Conservation (phyloP, 2,329 filamentous ascomycete genomes). For the Sporothrix phasma region DNA sequence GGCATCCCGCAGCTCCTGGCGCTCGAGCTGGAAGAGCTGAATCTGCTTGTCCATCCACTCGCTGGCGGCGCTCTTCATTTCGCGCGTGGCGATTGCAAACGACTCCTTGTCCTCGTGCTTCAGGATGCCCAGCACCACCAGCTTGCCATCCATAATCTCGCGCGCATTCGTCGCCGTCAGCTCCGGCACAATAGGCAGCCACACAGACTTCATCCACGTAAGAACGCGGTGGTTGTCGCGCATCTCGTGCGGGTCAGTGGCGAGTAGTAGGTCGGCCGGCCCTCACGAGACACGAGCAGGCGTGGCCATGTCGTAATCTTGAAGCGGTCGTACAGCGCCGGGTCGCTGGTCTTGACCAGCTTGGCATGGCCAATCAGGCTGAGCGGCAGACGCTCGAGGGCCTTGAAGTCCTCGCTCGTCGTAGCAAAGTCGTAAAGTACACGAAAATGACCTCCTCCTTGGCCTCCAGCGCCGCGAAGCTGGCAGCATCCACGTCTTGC, state of each 20-base stretch:
- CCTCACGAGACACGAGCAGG: slow-evolving; percentile 78
- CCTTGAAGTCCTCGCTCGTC: slow-evolving; percentile 81
- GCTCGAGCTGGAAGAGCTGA: slow-evolving; percentile 80
- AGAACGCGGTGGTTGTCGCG: slow-evolving; percentile 72
- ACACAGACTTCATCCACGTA: slow-evolving; percentile 91
- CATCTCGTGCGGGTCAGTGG: slow-evolving; percentile 87
- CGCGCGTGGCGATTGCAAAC: slow-evolving; percentile 67
- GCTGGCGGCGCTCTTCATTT: slow-evolving; percentile 89
- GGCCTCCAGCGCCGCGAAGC: slow-evolving; percentile 75
- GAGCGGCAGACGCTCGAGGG: slow-evolving; percentile 75
- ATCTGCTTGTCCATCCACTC: slow-evolving; percentile 99
- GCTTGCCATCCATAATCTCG: slow-evolving; percentile 90
- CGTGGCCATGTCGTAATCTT: slow-evolving; percentile 98
- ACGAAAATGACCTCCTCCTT: slow-evolving; percentile 93
- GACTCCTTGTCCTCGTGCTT: slow-evolving; percentile 70
- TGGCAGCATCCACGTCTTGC: slow-evolving; percentile 64
- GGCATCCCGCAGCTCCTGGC: slow-evolving; percentile 84
- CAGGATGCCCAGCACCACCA: slow-evolving; percentile 87
- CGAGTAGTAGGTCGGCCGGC: slow-evolving; percentile 81
- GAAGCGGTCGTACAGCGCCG: slow-evolving; percentile 66
- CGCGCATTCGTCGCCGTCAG: slow-evolving; percentile 82
- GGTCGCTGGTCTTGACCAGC: slow-evolving; percentile 82
- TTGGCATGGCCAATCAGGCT: slow-evolving; percentile 85
- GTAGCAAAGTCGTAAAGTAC: slow-evolving; percentile 98
- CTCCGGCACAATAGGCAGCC: slow-evolving; percentile 92